Evolutionary conservation across 2,329 filamentous ascomycete genomes (phyloP), one percentile per base, ranked within the genome.

Genomic region (Leptographium wingfieldii): DNA sequence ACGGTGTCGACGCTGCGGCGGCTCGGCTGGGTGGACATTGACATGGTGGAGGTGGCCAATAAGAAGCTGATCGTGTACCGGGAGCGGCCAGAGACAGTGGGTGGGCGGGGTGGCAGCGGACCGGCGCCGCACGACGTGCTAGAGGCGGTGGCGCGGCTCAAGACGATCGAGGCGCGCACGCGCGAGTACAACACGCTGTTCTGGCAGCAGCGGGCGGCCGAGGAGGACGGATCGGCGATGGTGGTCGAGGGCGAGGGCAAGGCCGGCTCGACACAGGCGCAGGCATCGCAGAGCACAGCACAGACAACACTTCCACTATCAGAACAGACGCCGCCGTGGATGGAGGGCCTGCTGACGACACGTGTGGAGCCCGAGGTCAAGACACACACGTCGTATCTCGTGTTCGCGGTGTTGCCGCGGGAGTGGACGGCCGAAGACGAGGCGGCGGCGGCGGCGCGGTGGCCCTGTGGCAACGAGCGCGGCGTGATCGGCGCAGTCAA

Each of bases 311-410:
- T 11, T 14, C 14, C 3, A 31, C 29, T 9, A 29, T 19, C 22
- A 43, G 38, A 33, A 29, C 29, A n/a, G 29, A 35, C 48, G 55
- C 59, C 59, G 6, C 14, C 46, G 1, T 95, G 86, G 75, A 82
- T 87, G 69, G 83, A 92, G 63, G 94, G 94, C 1, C 82, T 83
- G 33, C 69, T 97, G 49, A 80, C 90, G 35, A 90, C 95, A 67
- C 82, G 90, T 29, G 85, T 88, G 0, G 94, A 99, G 74, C 76
- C 85, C 0, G 94, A 99, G 68, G 76, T 97, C 62, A 96, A 96
- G 79, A 94, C 89, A 9, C 94, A 99, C 73, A 99, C 94, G 0
- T 94, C 88, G n/a, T 99, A 99, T 71, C 80, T 99, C 5, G 88
- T 95, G 5, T 99, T 99, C 74, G 94, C 94, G 0, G 77, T 94